Conservation (phyloP, 495 filamentous ascomycete species). For the Tuber melanosporum region DNA sequence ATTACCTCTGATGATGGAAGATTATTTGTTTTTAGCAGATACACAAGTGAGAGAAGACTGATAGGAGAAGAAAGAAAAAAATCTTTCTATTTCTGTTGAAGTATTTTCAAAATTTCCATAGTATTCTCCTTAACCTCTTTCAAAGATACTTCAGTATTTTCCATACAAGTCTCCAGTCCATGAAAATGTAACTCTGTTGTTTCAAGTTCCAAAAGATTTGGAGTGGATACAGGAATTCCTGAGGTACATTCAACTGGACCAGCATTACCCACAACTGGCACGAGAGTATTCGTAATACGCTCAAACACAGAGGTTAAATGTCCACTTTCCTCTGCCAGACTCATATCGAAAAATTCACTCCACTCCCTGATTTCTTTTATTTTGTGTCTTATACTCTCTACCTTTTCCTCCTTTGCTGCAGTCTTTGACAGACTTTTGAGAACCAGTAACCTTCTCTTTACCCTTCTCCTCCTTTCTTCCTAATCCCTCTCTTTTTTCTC, state of each 20-base stretch:
- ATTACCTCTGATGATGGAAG: neutral
- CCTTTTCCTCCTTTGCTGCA: neutral
- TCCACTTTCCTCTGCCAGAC: neutral
- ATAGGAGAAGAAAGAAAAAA: neutral
- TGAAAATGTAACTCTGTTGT: neutral
- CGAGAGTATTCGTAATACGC: neutral
- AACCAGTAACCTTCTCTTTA: neutral
- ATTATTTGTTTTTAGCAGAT: neutral
- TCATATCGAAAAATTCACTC: neutral
- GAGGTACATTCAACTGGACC: accelerated
- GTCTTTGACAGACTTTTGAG: no score
- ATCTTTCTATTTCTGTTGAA: neutral
- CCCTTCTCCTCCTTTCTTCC: no score
- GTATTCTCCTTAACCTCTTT: neutral
- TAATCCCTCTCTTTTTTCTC: no score
- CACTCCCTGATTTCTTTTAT: neutral
- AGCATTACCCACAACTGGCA: neutral
- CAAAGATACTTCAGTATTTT: neutral
- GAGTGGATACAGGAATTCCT: no score
- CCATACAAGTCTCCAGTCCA: neutral
- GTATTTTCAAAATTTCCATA: neutral
- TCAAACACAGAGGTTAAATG: neutral
- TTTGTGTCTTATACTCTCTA: neutral
- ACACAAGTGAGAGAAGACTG: neutral
- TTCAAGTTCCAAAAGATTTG: neutral